phyloP scores from a whole-genome alignment of 345 rosid genomes.

The Eucalyptus erythrocorys region DNA sequence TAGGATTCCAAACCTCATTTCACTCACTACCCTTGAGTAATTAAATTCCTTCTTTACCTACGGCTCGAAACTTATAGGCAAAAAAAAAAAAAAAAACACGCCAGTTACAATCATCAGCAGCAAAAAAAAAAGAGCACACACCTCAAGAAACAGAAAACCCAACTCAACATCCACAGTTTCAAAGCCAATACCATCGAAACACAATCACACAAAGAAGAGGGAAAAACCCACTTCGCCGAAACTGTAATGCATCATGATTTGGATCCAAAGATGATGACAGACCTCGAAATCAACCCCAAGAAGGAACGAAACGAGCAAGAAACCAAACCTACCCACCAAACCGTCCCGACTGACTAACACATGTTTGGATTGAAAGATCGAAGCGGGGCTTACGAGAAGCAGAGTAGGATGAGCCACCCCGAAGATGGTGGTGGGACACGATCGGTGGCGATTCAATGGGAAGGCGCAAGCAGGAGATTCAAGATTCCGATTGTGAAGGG shows the following conservation, averaged over 20 bases:
- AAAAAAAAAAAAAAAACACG: background rate
- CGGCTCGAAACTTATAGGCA: background rate
- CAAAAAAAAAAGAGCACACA: background rate
- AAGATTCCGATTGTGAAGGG: background rate
- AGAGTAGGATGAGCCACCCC: background rate
- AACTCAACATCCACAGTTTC: background rate
- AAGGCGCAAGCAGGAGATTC: background rate
- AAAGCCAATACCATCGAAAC: background rate
- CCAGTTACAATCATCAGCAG: background rate
- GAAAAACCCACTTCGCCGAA: background rate
- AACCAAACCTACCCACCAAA: background rate
- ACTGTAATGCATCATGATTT: background rate
- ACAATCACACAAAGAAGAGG: background rate
- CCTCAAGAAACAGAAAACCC: background rate
- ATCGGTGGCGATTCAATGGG: background rate
- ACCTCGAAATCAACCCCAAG: background rate
- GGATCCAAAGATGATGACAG: background rate
- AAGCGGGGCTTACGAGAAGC: background rate
- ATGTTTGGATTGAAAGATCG: background rate
- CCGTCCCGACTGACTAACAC: background rate
- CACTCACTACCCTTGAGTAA: background rate
- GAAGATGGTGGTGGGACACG: background rate
- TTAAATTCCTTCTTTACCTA: background rate
- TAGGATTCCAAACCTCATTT: slow-evolving; percentile 46
- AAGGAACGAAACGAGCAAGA: background rate